A percentile compares a stretch with the other conserved stretches of the same genome.
Evolutionary conservation across 2,329 filamentous ascomycete species (phyloP).

Genomic region (Colletotrichum spaethianum): DNA sequence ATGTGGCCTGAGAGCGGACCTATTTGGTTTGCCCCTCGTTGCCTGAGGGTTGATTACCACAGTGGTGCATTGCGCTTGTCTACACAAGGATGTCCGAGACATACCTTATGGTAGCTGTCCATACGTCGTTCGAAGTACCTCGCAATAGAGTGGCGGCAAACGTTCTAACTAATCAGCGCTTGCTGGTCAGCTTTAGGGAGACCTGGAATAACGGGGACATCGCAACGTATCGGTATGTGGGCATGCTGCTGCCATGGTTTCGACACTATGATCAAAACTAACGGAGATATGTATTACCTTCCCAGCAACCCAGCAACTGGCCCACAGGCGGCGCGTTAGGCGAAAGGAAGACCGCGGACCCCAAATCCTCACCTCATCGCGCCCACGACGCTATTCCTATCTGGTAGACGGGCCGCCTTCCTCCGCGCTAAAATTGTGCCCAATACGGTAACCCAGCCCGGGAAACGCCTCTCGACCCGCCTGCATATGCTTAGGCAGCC

Average conservation of each 20-base stretch:
- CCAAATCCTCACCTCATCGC: background rate
- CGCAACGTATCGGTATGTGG: background rate
- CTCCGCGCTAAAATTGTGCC: conserved; percentile 40
- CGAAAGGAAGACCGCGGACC: background rate
- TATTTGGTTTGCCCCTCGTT: background rate
- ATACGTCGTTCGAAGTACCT: background rate
- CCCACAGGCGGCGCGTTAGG: background rate
- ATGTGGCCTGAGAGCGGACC: conserved; percentile 32
- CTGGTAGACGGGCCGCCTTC: conserved; percentile 43
- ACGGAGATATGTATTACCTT: background rate
- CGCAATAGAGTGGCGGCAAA: background rate
- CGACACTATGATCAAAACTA: background rate
- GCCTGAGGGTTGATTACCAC: background rate
- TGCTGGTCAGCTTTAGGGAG: background rate
- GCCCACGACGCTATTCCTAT: conserved; percentile 38
- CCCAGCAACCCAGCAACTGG: background rate
- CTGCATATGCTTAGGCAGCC: background rate
- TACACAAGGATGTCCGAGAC: background rate
- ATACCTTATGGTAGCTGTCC: background rate
- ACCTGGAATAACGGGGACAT: background rate
- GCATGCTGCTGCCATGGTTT: background rate
- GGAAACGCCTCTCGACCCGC: conserved; percentile 6
- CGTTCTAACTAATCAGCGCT: background rate
- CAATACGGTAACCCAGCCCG: conserved; percentile 27
- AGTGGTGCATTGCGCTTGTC: background rate